A percentile compares a stretch with the other conserved stretches of the same genome.
Evolutionary conservation across 441 rosid species (phyloP).

Genomic region (Eruca vesicaria): DNA sequence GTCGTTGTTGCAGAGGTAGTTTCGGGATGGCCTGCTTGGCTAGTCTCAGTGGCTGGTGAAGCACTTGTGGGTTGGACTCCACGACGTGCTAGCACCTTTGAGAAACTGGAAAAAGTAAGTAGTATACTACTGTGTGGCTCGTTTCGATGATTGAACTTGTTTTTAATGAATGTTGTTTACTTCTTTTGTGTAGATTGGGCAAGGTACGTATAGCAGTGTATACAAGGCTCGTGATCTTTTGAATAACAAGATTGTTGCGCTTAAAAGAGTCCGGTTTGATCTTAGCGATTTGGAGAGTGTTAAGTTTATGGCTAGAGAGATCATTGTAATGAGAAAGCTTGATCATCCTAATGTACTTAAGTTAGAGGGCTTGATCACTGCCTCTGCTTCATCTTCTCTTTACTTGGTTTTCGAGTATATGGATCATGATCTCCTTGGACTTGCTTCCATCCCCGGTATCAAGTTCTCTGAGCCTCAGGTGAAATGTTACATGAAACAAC

Average conservation of each 20-base stretch:
- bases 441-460: slow-evolving; percentile 55
- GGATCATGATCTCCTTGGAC: slow-evolving; percentile 73
- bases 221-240: slow-evolving; percentile 62
- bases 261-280: slow-evolving; percentile 68
- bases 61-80: slow-evolving; percentile 88
- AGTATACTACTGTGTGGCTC: not conserved
- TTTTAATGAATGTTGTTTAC: not conserved
- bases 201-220: slow-evolving; percentile 70
- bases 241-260: slow-evolving; percentile 57
- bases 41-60: slow-evolving; percentile 74
- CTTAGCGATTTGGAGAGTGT: slow-evolving; percentile 66
- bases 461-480: slow-evolving; percentile 66
- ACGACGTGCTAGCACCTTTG: slow-evolving; percentile 67
- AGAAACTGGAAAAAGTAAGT: slow-evolving; percentile 77
- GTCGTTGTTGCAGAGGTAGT: slow-evolving; percentile 44
- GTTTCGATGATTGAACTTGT: not conserved
- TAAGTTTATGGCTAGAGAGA: slow-evolving; percentile 72
- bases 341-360: slow-evolving; percentile 70
- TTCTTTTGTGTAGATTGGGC: slow-evolving; percentile 51
- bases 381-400: slow-evolving; percentile 62
- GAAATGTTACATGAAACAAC: slow-evolving; percentile 61
- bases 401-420: slow-evolving; percentile 63
- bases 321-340: slow-evolving; percentile 51
- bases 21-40: slow-evolving; percentile 95
- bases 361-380: slow-evolving; percentile 59